phyloP scores from a whole-genome alignment of 2,329 filamentous ascomycete species.

The Trichoderma hamatum region DNA sequence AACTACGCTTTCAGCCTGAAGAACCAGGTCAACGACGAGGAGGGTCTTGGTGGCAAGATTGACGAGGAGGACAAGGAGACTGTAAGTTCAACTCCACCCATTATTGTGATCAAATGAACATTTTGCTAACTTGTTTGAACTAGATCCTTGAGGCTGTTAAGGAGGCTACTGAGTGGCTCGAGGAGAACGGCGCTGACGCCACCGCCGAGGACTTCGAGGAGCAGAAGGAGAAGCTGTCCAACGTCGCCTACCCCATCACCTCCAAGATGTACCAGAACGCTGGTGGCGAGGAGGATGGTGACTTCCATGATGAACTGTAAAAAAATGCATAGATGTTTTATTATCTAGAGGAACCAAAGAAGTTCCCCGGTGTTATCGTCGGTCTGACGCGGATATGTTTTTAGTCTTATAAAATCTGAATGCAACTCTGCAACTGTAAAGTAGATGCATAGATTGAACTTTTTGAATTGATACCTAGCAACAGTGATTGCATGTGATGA shows the following conservation, averaged over 20 bases:
- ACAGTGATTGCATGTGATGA: background rate
- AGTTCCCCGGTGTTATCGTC: conserved; percentile 36
- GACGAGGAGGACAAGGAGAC: conserved; percentile 98
- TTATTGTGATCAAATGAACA: background rate
- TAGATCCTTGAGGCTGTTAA: conserved; percentile 92
- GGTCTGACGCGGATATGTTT: conserved; percentile 33
- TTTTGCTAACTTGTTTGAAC: conserved; percentile 44
- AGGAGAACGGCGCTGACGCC: conserved; percentile 87
- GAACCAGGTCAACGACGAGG: conserved; percentile 98
- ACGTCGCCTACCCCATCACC: conserved; percentile 97
- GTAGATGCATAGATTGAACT: conserved; percentile 34
- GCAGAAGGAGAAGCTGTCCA: conserved; percentile 98
- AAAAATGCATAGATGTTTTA: conserved; percentile 47
- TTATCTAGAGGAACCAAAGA: conserved; percentile 27
- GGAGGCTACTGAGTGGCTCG: conserved; percentile 95
- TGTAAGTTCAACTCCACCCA: conserved; percentile 54
- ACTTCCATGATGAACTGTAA: conserved; percentile 80
- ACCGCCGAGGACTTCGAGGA: conserved; percentile 95
- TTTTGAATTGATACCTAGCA: background rate
- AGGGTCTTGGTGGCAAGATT: conserved; percentile 97
- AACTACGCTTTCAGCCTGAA: conserved; percentile 99
- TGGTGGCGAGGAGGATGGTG: conserved; percentile 65
- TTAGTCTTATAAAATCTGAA: conserved; percentile 27
- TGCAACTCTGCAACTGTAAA: conserved; percentile 36
- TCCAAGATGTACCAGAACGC: conserved; percentile 88